phyloP scores from a whole-genome alignment of 139 green algal genomes.

The Eudorina sp. region DNA sequence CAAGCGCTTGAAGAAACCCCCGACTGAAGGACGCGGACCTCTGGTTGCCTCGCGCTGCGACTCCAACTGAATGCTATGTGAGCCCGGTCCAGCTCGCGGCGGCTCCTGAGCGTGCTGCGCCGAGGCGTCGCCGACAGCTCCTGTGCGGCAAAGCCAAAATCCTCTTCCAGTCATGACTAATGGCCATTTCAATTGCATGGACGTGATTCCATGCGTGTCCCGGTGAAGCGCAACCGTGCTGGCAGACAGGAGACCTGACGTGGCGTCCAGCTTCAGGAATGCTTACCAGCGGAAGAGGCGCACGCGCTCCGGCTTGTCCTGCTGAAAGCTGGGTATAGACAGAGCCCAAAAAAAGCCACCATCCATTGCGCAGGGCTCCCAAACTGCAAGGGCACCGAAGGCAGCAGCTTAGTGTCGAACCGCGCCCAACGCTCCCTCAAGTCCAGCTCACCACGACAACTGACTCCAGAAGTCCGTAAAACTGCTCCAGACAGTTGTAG shows the following conservation, averaged over 20 bases:
- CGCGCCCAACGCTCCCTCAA: neutral
- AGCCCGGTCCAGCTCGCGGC: neutral
- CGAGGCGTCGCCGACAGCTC: neutral
- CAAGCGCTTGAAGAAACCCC: neutral
- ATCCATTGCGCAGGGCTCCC: constrained; percentile 39
- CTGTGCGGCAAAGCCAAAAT: neutral
- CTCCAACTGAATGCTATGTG: constrained; percentile 22
- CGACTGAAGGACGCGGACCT: neutral
- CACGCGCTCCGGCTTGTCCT: neutral
- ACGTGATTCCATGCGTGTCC: neutral
- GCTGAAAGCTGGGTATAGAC: constrained; percentile 5
- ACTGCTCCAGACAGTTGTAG: neutral
- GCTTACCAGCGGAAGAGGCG: neutral
- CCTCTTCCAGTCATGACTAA: neutral
- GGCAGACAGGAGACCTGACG: neutral
- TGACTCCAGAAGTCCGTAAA: neutral
- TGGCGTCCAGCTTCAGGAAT: neutral
- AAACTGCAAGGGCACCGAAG: neutral
- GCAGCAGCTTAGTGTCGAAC: neutral
- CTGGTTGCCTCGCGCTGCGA: neutral
- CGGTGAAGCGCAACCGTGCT: neutral
- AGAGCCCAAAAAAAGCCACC: neutral
- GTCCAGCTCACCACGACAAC: neutral
- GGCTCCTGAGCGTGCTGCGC: neutral
- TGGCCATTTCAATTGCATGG: too few relatives aligned